Evolutionary conservation across 805 yeast genomes (phyloP).

Genomic region (Teunomyces gatunensis): DNA sequence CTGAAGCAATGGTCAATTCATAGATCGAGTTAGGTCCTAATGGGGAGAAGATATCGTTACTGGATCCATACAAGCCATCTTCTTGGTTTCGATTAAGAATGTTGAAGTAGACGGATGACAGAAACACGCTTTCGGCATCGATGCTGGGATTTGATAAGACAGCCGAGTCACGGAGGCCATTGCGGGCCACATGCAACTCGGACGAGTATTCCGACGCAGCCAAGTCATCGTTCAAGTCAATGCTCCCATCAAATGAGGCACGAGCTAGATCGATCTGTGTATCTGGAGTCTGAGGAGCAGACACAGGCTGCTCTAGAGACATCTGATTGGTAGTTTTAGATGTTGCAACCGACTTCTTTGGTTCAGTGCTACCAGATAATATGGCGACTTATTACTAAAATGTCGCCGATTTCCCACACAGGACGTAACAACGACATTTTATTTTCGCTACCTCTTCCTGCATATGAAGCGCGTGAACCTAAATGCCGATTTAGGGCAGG

Average conservation of each 20-base stretch:
- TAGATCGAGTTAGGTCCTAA: constrained; percentile 74
- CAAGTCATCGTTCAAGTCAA: constrained; percentile 34
- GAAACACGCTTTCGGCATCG: constrained; percentile 30
- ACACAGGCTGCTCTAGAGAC: constrained; percentile 1
- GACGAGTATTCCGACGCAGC: constrained; percentile 25
- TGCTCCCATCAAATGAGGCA: constrained; percentile 20
- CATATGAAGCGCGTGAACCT: not conserved
- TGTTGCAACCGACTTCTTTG: not conserved
- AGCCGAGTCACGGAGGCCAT: constrained; percentile 9
- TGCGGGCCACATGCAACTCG: constrained; percentile 12
- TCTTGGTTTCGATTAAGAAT: constrained; percentile 18
- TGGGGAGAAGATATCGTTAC: constrained; percentile 42
- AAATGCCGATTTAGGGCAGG: too few relatives aligned
- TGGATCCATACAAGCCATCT: constrained; percentile 1
- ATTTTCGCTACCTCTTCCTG: not conserved
- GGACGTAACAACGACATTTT: not conserved
- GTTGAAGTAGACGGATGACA: constrained; percentile 26
- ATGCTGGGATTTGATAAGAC: constrained; percentile 24
- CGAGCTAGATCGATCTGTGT: constrained; percentile 7
- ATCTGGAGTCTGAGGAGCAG: not conserved
- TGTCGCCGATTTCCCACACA: not conserved
- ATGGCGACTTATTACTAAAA: not conserved
- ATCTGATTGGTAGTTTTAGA: not conserved
- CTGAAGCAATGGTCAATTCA: constrained; percentile 66
- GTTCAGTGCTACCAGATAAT: not conserved